Conservation (phyloP, 2,329 filamentous ascomycete species). For the Aspergillus neotritici region DNA sequence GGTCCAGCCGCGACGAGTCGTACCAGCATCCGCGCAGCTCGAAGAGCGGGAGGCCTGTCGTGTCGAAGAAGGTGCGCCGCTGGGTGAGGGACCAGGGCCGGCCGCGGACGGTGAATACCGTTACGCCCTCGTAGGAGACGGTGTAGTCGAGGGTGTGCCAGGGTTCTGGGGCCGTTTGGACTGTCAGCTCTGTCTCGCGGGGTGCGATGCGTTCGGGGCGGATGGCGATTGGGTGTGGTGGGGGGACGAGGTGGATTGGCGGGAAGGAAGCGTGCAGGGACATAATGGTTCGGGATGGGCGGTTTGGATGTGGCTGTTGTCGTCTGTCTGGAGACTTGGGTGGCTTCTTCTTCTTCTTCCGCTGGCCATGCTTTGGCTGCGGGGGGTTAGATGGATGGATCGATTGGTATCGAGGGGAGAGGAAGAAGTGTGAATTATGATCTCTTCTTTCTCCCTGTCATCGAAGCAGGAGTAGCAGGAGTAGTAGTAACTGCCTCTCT, state of each 20-base stretch:
- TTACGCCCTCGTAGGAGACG: constrained; percentile 5
- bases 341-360: not conserved
- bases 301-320: no score
- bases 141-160: constrained; percentile 17
- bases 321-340: no score
- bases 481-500: not conserved
- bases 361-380: constrained; percentile 5
- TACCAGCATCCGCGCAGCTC: constrained; percentile 14
- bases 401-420: not conserved
- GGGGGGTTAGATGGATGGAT: no score
- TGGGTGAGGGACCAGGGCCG: constrained; percentile 12
- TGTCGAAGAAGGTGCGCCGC: constrained; percentile 13
- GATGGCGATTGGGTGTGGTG: constrained; percentile 11
- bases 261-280: not conserved
- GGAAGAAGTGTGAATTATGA: not conserved
- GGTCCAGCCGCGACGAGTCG: constrained; percentile 9
- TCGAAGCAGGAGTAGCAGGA: not conserved
- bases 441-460: not conserved
- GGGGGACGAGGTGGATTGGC: not conserved
- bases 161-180: constrained; percentile 12
- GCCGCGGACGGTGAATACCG: constrained; percentile 11
- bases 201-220: constrained; percentile 10
- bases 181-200: constrained; percentile 4
- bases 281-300: no score
- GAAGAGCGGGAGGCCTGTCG: constrained; percentile 14